Conservation (phyloP, 306 rosid genomes). For the Bauhinia variegata region DNA sequence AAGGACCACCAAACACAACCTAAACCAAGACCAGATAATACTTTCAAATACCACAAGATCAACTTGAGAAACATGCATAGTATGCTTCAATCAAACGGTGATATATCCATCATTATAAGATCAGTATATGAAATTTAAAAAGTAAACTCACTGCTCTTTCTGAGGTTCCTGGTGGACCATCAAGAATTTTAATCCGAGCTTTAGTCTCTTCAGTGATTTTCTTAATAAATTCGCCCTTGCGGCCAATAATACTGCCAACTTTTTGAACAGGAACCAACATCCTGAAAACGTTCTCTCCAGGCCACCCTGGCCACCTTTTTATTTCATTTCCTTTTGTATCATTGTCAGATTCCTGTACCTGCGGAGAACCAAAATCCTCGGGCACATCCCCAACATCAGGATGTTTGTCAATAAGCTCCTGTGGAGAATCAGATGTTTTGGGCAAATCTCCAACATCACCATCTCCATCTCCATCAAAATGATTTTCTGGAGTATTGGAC, state of each 20-base stretch:
- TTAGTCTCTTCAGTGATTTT: conserved; percentile 92
- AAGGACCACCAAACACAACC: background rate
- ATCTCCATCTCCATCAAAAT: conserved; percentile 43
- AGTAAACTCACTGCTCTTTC: conserved; percentile 94
- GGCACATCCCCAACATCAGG: conserved; percentile 24
- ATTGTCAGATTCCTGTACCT: conserved; percentile 41
- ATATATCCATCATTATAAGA: conserved; percentile 17
- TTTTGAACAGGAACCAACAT: conserved; percentile 93
- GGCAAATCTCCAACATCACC: conserved; percentile 45
- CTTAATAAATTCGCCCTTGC: conserved; percentile 93
- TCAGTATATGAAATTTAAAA: conserved; percentile 9
- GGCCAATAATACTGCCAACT: conserved; percentile 98
- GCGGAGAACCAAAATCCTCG: conserved; percentile 18
- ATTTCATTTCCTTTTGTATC: conserved; percentile 55
- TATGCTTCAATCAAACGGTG: background rate
- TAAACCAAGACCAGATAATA: background rate
- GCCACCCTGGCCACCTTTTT: conserved; percentile 99
- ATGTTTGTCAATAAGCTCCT: conserved; percentile 23
- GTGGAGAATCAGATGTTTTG: conserved; percentile 39
- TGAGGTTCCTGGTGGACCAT: conserved; percentile 91
- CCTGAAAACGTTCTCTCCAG: conserved; percentile 94
- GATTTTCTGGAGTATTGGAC: conserved; percentile 31
- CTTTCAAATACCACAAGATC: conserved; percentile 12
- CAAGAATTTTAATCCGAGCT: conserved; percentile 92
- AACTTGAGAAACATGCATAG: conserved; percentile 12